These are phyloP conservation scores for Centella asiatica DNA, from an alignment of 129 eudicot genomes.

Conservation along the genomic window DNA sequence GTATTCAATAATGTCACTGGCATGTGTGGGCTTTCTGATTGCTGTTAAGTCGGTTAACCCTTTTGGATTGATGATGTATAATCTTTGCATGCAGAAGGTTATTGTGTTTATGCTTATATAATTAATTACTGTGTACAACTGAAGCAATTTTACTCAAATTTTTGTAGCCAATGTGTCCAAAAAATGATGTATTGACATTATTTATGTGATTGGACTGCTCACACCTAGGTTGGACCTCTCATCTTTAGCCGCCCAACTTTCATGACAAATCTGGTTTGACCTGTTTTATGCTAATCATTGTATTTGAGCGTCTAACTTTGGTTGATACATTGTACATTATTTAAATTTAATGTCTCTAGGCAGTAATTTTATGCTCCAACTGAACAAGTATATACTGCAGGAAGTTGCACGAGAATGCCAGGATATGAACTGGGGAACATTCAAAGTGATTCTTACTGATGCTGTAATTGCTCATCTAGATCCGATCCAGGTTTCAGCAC, in stretches of 20 bases:
- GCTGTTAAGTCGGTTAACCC: too few relatives aligned
- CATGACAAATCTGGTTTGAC: not conserved
- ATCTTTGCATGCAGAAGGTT: too few relatives aligned
- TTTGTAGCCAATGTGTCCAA: too few relatives aligned
- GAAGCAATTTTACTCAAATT: not conserved
- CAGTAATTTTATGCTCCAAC: not conserved
- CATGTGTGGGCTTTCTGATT: too few relatives aligned
- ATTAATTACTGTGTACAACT: too few relatives aligned
- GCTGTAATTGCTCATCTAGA: conserved; percentile 76
- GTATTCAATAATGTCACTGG: too few relatives aligned
- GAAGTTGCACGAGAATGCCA: conserved; percentile 82
- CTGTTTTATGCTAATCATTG: conserved; percentile 4
- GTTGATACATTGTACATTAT: not conserved
- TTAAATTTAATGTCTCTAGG: not conserved
- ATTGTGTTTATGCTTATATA: too few relatives aligned
- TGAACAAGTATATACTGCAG: conserved; percentile 28
- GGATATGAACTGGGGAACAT: conserved; percentile 87
- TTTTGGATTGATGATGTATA: too few relatives aligned
- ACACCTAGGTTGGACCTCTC: too few relatives aligned
- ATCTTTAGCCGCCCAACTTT: too few relatives aligned
- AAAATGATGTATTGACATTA: not conserved
- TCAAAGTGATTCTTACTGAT: conserved; percentile 64
- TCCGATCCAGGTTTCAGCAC: conserved; percentile 70
- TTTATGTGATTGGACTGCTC: not conserved
- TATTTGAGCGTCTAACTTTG: not conserved